These are phyloP conservation scores for Capsicum baccatum DNA, from an alignment of 257 asterid genomes.

Conservation along the genomic window DNA sequence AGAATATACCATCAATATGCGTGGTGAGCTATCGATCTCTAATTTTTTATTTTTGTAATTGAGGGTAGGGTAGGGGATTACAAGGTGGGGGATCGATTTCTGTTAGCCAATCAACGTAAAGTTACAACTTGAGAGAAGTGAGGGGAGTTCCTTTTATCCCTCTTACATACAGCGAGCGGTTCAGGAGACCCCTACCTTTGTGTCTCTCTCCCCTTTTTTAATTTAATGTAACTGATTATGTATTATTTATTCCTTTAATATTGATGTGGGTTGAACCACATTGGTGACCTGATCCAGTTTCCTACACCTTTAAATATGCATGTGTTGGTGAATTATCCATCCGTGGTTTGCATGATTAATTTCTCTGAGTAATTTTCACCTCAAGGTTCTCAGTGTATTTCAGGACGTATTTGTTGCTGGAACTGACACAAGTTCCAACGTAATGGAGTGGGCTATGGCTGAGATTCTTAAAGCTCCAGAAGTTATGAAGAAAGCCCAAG, in stretches of 20 bases:
- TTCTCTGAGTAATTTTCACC: not conserved
- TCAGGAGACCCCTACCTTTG: too few relatives aligned
- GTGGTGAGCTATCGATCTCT: not conserved
- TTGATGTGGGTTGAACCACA: too few relatives aligned
- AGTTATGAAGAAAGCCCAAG: conserved; percentile 20
- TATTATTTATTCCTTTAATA: too few relatives aligned
- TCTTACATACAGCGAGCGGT: too few relatives aligned
- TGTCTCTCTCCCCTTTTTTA: too few relatives aligned
- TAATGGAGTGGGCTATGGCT: conserved; percentile 28
- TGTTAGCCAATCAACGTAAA: too few relatives aligned
- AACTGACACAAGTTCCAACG: conserved; percentile 4
- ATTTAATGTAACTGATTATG: too few relatives aligned
- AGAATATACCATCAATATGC: not conserved
- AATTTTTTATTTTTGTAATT: not conserved
- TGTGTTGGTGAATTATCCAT: not conserved
- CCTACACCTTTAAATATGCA: not conserved
- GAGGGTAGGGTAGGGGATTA: too few relatives aligned
- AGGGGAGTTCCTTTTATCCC: too few relatives aligned
- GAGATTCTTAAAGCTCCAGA: conserved; percentile 22
- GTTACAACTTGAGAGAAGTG: too few relatives aligned
- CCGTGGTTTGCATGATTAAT: not conserved
- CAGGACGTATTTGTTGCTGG: conserved; percentile 30
- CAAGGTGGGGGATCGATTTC: too few relatives aligned
- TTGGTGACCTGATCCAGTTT: too few relatives aligned
- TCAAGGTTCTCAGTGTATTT: not conserved